Conservation (phyloP, 108 stramenopile species). For the Cyclotella atomus region DNA sequence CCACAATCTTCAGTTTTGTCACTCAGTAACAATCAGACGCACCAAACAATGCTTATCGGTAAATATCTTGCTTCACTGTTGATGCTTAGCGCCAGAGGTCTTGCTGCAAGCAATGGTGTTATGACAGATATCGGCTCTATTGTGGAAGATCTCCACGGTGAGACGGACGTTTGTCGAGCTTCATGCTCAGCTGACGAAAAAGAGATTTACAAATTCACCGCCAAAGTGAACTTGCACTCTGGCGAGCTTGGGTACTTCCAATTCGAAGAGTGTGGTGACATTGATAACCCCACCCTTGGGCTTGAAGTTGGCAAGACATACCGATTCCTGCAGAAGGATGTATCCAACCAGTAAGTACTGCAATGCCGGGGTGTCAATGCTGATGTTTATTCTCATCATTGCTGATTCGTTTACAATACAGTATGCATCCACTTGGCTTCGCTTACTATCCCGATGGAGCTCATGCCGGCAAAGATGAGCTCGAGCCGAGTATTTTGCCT, state of each 20-base stretch:
- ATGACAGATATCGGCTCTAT: not conserved
- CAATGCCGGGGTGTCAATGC: not conserved
- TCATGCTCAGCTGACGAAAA: conserved; percentile 20
- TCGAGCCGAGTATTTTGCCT: conserved; percentile 72
- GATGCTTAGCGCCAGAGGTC: no score
- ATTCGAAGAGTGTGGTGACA: conserved; percentile 80
- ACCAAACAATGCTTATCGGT: no score
- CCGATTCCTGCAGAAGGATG: conserved; percentile 66
- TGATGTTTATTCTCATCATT: not conserved
- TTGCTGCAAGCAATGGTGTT: not conserved
- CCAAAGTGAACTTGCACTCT: conserved; percentile 50
- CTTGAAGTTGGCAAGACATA: conserved; percentile 79
- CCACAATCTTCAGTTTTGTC: no score
- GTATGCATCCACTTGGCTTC: conserved; percentile 89
- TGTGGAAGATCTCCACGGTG: not conserved
- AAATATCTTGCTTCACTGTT: no score
- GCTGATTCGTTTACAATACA: conserved; percentile 34
- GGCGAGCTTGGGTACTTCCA: conserved; percentile 75
- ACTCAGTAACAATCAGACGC: no score
- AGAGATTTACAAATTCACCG: conserved; percentile 50
- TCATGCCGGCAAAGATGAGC: conserved; percentile 80
- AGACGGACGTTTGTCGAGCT: conserved; percentile 20
- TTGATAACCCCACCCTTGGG: conserved; percentile 76
- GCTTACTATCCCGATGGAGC: conserved; percentile 91
- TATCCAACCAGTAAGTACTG: conserved; percentile 30